These are phyloP conservation scores for Steccherinum ochraceum DNA, from an alignment of 768 basidiomycete species.

Conservation along the genomic window DNA sequence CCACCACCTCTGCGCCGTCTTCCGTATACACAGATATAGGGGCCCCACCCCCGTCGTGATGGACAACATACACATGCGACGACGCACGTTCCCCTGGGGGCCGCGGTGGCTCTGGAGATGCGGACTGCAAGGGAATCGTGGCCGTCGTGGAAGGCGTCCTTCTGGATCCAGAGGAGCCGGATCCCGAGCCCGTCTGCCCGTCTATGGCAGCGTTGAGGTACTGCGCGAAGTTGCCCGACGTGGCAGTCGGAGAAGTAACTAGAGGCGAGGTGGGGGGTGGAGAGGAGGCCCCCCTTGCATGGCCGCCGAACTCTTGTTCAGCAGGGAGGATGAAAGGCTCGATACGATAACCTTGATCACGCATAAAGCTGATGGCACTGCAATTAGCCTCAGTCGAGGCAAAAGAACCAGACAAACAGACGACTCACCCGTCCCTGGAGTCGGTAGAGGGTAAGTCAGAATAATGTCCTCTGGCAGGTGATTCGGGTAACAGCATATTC, in stretches of 20 bases:
- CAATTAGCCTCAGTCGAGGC: neutral
- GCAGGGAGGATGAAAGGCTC: slow-evolving; percentile 39
- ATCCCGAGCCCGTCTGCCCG: neutral
- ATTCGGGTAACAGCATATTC: neutral
- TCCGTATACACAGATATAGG: slow-evolving; percentile 54
- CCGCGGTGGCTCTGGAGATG: slow-evolving; percentile 7
- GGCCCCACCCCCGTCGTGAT: slow-evolving; percentile 51
- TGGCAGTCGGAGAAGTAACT: neutral
- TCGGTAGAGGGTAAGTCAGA: neutral
- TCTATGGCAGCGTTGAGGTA: neutral
- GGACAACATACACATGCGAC: slow-evolving; percentile 48
- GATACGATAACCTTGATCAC: slow-evolving; percentile 27
- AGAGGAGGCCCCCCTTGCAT: neutral
- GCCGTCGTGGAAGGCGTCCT: neutral
- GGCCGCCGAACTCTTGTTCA: slow-evolving; percentile 16
- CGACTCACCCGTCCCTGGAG: neutral
- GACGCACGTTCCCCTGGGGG: slow-evolving; percentile 2
- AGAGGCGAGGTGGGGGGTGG: neutral
- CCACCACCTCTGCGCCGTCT: slow-evolving; percentile 50
- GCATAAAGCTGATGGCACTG: neutral
- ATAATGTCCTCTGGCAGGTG: neutral
- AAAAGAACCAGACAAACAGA: neutral
- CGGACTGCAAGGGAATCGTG: neutral
- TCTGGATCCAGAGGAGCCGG: neutral
- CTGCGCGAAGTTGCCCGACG: neutral